A percentile compares a stretch with the other conserved stretches of the same genome.
Conservation (phyloP, 2,329 filamentous ascomycete genomes). For the Aspergillus hiratsukae region DNA sequence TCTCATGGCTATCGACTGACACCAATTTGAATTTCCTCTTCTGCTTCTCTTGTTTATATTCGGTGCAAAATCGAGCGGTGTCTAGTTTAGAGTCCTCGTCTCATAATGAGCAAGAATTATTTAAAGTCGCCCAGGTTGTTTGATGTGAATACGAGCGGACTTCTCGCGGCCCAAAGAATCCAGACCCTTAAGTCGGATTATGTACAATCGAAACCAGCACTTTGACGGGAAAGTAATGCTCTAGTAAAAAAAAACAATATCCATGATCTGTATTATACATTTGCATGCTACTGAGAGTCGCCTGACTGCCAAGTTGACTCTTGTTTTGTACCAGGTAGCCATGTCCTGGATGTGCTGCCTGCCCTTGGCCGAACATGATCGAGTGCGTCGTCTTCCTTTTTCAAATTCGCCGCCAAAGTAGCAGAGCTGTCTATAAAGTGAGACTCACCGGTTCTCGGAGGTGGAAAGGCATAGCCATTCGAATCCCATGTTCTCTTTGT, state of each 20-base stretch:
- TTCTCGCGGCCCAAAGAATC: no score
- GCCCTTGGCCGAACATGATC: constrained; percentile 39
- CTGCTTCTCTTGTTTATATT: neutral
- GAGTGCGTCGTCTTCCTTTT: constrained; percentile 44
- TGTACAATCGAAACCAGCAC: constrained; percentile 7
- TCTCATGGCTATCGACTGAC: neutral
- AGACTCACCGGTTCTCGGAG: constrained; percentile 17
- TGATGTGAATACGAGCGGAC: neutral
- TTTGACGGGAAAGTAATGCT: neutral
- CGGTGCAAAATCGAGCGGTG: neutral
- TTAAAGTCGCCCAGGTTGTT: neutral
- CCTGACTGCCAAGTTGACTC: constrained; percentile 72
- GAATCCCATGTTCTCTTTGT: constrained; percentile 34
- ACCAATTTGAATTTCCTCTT: neutral
- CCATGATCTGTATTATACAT: neutral
- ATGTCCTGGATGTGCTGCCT: constrained; percentile 43
- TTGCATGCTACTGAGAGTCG: constrained; percentile 33
- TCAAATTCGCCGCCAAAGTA: constrained; percentile 23
- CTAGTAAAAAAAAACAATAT: neutral
- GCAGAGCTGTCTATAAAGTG: constrained; percentile 15
- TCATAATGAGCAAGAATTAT: neutral
- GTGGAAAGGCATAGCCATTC: constrained; percentile 34
- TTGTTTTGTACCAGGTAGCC: constrained; percentile 77
- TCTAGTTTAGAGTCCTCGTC: neutral
- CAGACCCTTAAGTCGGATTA: neutral